Evolutionary conservation across 108 stramenopile genomes (phyloP).

Genomic region (Aureococcus anophagefferens): DNA sequence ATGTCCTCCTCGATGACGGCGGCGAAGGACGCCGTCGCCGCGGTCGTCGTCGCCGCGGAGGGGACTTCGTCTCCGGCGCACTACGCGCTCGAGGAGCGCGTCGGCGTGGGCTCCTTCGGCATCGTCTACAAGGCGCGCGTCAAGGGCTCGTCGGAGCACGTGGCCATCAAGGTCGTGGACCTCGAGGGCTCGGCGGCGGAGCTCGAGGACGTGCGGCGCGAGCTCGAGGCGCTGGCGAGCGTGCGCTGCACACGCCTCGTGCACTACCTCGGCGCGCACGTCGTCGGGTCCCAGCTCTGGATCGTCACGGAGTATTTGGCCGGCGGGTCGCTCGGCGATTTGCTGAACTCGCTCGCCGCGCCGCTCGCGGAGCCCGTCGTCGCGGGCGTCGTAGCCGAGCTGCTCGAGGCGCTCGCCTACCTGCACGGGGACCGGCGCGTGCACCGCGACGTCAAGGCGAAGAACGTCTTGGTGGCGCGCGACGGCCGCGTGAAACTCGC

Average conservation of each 20-base stretch:
- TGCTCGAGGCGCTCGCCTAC: not conserved
- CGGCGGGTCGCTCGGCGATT: not conserved
- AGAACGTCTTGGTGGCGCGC: constrained; percentile 77
- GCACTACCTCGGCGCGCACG: not conserved
- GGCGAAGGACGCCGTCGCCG: too few species aligned
- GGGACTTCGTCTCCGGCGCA: too few species aligned
- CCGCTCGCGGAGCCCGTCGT: not conserved
- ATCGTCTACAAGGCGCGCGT: not conserved
- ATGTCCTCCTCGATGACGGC: too few species aligned
- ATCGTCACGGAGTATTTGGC: not conserved
- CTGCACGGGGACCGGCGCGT: not conserved
- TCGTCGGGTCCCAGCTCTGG: not conserved
- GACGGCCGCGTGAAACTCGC: constrained; percentile 80
- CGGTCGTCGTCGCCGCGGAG: too few species aligned
- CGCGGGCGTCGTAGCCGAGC: not conserved
- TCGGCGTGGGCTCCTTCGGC: not conserved
- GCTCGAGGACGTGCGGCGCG: not conserved
- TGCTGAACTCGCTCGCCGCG: not conserved
- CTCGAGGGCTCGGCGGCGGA: not conserved
- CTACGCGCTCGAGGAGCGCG: not conserved
- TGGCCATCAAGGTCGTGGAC: not conserved
- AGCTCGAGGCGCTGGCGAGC: not conserved
- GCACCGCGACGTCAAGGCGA: constrained; percentile 90
- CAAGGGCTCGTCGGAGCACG: not conserved
- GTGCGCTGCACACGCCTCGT: not conserved